Percentiles rank a stretch among this genome's conserved stretches.
Conservation (phyloP, 2,329 filamentous ascomycete genomes). For the Emergomyces orientalis region DNA sequence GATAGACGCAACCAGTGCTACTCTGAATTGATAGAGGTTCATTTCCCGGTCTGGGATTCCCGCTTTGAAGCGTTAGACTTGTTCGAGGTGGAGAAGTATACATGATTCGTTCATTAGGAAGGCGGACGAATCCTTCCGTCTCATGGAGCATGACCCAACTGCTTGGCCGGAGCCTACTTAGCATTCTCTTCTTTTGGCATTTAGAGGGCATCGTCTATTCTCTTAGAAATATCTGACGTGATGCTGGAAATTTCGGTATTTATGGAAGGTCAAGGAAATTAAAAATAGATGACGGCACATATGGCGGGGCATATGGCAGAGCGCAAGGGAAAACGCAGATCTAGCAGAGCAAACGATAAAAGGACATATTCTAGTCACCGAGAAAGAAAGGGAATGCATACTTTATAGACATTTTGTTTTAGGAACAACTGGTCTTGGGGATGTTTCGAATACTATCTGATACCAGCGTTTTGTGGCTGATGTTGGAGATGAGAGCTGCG, state of each 20-base stretch:
- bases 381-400: constrained; percentile 20
- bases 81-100: constrained; percentile 74
- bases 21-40: constrained; percentile 61
- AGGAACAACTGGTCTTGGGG: constrained; percentile 5
- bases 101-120: constrained; percentile 73
- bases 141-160: constrained; percentile 92
- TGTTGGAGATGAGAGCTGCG: background rate
- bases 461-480: background rate
- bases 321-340: background rate
- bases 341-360: background rate
- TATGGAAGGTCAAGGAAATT: background rate
- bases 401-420: constrained; percentile 34
- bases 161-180: constrained; percentile 18
- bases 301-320: background rate
- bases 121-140: constrained; percentile 63
- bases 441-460: background rate
- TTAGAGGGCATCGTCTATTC: constrained; percentile 7
- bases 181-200: constrained; percentile 13
- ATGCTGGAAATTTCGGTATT: background rate
- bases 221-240: background rate
- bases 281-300: background rate
- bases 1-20: constrained; percentile 64
- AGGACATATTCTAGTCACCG: constrained; percentile 5
- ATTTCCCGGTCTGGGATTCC: constrained; percentile 54
- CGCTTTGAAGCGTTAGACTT: constrained; percentile 62